These are phyloP conservation scores for Plectosphaerella cucumerina DNA, from an alignment of 2,329 filamentous ascomycete genomes.

Conservation along the genomic window DNA sequence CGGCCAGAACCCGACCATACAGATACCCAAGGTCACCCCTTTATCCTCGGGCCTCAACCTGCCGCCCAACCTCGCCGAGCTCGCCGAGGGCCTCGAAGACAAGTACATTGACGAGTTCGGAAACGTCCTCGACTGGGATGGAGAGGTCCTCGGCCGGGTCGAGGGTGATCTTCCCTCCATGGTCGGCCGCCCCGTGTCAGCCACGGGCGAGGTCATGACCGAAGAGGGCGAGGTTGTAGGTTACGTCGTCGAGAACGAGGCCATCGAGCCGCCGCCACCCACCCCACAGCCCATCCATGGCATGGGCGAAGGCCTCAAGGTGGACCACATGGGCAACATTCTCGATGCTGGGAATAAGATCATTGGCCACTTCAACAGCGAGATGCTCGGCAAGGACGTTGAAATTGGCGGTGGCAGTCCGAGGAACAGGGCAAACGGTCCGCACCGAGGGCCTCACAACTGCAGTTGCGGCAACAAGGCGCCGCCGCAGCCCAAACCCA, in stretches of 20 bases:
- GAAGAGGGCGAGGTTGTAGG: constrained; percentile 37
- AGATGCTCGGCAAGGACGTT: constrained; percentile 11
- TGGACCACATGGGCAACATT: constrained; percentile 42
- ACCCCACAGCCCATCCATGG: constrained; percentile 25
- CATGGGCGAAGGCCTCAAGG: constrained; percentile 32
- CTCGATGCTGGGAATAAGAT: constrained; percentile 39
- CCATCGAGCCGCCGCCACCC: constrained; percentile 14
- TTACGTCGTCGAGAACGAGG: constrained; percentile 38
- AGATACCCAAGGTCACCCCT: constrained; percentile 36
- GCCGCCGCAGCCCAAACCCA: constrained; percentile 20
- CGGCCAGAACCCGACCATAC: constrained; percentile 18
- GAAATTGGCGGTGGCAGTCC: constrained; percentile 11
- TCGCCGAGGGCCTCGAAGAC: constrained; percentile 39
- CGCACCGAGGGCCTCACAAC: constrained; percentile 20
- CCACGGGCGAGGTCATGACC: constrained; percentile 42
- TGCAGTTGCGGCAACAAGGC: constrained; percentile 20
- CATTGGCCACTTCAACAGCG: constrained; percentile 40
- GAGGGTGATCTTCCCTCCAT: constrained; percentile 52
- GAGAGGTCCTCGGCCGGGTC: constrained; percentile 46
- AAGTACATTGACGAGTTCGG: constrained; percentile 50
- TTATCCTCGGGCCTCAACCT: constrained; percentile 27
- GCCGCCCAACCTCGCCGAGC: constrained; percentile 22
- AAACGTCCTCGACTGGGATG: constrained; percentile 46
- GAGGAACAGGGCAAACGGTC: constrained; percentile 26
- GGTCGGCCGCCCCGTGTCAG: constrained; percentile 42